These are phyloP conservation scores for Nicotiana obtusifolia DNA, from an alignment of 257 asterid genomes.

Conservation along the genomic window DNA sequence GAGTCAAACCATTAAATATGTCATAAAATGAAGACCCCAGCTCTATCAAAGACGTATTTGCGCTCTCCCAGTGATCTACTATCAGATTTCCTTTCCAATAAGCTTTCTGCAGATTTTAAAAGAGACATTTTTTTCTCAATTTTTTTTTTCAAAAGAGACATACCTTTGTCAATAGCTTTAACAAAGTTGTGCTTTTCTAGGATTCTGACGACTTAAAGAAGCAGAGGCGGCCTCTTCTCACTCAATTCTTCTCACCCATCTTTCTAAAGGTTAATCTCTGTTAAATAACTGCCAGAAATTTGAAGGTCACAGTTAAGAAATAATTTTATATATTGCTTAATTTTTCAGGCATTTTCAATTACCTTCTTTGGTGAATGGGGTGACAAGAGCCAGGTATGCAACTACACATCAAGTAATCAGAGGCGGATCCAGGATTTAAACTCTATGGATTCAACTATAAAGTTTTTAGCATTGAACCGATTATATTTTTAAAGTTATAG, in stretches of 20 bases:
- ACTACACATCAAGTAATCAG: not conserved
- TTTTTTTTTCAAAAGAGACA: no score
- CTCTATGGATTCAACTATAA: no score
- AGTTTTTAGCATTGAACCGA: no score
- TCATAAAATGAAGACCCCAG: no score
- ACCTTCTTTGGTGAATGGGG: conserved; percentile 99
- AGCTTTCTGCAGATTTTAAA: no score
- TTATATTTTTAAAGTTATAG: no score
- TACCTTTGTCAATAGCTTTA: not conserved
- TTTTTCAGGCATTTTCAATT: conserved; percentile 86
- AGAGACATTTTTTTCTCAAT: no score
- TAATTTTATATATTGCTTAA: not conserved
- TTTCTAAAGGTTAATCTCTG: conserved; percentile 58
- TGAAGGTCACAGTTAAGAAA: conserved; percentile 17
- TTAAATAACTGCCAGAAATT: conserved; percentile 9
- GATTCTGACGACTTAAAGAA: conserved; percentile 72
- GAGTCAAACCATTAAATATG: no score
- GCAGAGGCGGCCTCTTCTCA: conserved; percentile 62
- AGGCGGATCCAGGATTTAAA: no score
- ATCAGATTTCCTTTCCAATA: no score
- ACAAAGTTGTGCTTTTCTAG: conserved; percentile 28
- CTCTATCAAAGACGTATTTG: no score
- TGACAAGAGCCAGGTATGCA: conserved; percentile 89
- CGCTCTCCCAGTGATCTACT: no score
- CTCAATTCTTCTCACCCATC: conserved; percentile 91